These are phyloP conservation scores for Dipteronia dyeriana DNA, from an alignment of 345 rosid species.

Conservation along the genomic window DNA sequence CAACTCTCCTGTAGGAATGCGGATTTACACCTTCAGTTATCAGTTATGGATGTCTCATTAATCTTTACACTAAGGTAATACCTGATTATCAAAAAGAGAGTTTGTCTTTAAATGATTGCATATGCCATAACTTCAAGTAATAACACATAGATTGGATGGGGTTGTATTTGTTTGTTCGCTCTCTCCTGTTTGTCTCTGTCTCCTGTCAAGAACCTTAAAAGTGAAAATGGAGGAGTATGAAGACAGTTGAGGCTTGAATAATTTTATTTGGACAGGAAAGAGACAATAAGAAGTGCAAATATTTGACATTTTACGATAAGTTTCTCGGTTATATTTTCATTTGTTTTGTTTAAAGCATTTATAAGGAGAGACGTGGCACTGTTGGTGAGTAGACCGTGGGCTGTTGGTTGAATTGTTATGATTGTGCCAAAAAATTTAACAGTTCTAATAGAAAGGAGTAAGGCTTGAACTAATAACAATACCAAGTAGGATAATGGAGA, in stretches of 20 bases:
- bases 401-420: no score
- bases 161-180: not conserved
- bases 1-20: slow-evolving; percentile 61
- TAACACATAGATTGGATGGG: not conserved
- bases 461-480: no score
- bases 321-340: not conserved
- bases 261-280: not conserved
- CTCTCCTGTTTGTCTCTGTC: not conserved
- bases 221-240: not conserved
- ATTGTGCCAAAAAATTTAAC: no score
- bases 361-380: no score
- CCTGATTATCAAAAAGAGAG: not conserved
- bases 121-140: not conserved
- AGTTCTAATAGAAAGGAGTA: no score
- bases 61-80: slow-evolving; percentile 77
- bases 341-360: no score
- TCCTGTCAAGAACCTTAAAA: not conserved
- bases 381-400: no score
- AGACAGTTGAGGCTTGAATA: not conserved
- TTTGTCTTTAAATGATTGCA: not conserved
- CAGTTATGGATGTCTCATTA: slow-evolving; percentile 91
- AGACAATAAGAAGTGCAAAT: not conserved
- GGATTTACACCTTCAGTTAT: slow-evolving; percentile 85
- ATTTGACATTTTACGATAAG: not conserved
- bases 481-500: no score